These are phyloP conservation scores for Ophiognomonia clavigignenti-juglandacearum DNA, from an alignment of 2,329 filamentous ascomycete species.

Conservation along the genomic window DNA sequence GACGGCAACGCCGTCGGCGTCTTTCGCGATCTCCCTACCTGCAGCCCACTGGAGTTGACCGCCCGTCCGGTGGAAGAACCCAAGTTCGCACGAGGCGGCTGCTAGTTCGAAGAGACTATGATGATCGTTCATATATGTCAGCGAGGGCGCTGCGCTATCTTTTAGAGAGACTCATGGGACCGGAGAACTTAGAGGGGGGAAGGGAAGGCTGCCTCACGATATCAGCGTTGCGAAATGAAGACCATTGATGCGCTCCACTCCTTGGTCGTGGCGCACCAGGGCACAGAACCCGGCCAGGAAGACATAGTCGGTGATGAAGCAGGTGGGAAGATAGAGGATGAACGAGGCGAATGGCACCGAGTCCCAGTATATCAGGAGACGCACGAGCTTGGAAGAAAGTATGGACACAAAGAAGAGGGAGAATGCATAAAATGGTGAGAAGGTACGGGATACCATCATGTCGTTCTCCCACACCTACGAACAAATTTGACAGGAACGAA, in stretches of 20 bases:
- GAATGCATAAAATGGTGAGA: slow-evolving; percentile 2
- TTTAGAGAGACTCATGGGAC: too few relatives aligned
- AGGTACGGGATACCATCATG: too few relatives aligned
- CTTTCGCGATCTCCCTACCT: background rate
- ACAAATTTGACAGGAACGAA: background rate
- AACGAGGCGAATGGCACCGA: slow-evolving; percentile 1
- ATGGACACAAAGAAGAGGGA: slow-evolving; percentile 4
- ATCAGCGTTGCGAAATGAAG: too few relatives aligned
- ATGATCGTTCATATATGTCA: background rate
- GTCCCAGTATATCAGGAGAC: slow-evolving; percentile 1
- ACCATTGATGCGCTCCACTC: too few relatives aligned
- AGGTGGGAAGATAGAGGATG: slow-evolving; percentile 5
- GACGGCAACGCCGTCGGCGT: too few relatives aligned
- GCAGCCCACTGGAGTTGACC: slow-evolving; percentile 2
- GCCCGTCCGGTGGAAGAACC: slow-evolving; percentile 4
- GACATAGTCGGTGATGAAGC: slow-evolving; percentile 1
- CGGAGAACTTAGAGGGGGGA: too few relatives aligned
- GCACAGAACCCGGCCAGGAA: background rate
- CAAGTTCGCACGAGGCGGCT: slow-evolving; percentile 3
- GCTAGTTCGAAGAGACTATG: background rate
- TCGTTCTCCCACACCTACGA: background rate
- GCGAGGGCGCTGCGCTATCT: too few relatives aligned
- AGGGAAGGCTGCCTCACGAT: too few relatives aligned
- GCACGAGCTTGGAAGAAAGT: background rate
- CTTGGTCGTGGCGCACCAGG: slow-evolving; percentile 3